These are phyloP conservation scores for Knoxia roxburghii DNA, from an alignment of 257 asterid species.

Conservation along the genomic window DNA sequence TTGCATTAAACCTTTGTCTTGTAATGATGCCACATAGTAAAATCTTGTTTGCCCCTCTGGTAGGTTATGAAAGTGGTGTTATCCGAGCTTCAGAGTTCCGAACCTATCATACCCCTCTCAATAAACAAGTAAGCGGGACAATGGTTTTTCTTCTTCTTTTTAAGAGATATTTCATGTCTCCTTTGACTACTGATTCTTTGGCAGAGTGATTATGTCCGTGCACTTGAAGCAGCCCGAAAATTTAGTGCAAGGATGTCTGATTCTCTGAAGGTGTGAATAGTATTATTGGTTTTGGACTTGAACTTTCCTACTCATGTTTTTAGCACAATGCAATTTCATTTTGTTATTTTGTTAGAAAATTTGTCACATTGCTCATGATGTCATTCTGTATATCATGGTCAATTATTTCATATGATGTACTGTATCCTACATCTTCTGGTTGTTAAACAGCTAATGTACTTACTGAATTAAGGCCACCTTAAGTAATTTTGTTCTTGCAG, in stretches of 20 bases:
- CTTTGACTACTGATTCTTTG: conserved; percentile 6
- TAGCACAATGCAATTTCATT: background rate
- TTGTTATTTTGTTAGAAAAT: background rate
- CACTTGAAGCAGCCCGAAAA: conserved; percentile 82
- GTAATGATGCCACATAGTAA: background rate
- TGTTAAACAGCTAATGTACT: background rate
- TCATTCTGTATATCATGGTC: background rate
- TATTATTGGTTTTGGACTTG: background rate
- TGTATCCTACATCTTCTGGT: background rate
- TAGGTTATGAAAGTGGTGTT: conserved; percentile 69
- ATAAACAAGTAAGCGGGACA: conserved; percentile 56
- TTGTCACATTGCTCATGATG: background rate
- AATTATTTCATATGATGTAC: background rate
- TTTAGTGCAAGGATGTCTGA: conserved; percentile 67
- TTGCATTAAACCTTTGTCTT: background rate
- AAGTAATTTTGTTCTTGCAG: conserved; percentile 38
- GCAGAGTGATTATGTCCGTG: conserved; percentile 75
- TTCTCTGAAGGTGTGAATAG: conserved; percentile 53
- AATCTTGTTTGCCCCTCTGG: background rate
- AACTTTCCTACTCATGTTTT: background rate
- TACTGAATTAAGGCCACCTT: background rate
- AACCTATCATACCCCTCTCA: conserved; percentile 87
- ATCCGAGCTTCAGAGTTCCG: conserved; percentile 85
- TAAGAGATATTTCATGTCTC: background rate
- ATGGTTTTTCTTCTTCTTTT: background rate